A percentile compares a stretch with the other conserved stretches of the same genome.
phyloP scores from a whole-genome alignment of 331 rosid species.

The Stylosanthes scabra region DNA sequence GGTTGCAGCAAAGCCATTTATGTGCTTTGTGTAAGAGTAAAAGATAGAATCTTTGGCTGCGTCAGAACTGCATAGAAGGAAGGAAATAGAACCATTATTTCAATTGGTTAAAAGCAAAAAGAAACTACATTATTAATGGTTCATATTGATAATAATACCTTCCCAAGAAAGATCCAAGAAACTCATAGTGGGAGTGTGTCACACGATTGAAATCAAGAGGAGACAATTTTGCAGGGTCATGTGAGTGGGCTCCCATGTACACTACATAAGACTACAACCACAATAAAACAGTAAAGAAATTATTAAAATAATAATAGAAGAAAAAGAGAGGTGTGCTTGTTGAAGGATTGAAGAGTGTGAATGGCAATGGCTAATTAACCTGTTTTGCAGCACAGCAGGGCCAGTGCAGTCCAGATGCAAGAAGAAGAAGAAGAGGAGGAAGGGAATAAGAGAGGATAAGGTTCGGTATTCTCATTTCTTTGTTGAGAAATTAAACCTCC shows the following conservation, averaged over 20 bases:
- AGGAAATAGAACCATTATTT: background rate
- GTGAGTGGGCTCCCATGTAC: conserved; percentile 66
- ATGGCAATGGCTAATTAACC: conserved; percentile 51
- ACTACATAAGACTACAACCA: conserved; percentile 68
- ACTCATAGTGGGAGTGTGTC: conserved; percentile 54
- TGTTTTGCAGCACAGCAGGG: conserved; percentile 60
- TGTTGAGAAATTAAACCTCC: conserved; percentile 5
- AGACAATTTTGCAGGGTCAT: conserved; percentile 41
- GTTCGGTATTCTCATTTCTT: conserved; percentile 43
- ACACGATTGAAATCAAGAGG: conserved; percentile 47
- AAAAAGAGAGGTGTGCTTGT: background rate
- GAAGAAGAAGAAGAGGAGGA: conserved; percentile 23
- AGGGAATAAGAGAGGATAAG: conserved; percentile 43
- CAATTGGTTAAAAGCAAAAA: too few relatives aligned
- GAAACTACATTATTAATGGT: too few relatives aligned
- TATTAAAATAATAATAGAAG: background rate
- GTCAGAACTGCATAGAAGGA: conserved; percentile 44
- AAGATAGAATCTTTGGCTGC: conserved; percentile 61
- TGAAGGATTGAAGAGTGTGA: background rate
- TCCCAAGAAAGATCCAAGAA: conserved; percentile 63
- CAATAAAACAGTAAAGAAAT: background rate
- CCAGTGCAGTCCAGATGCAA: conserved; percentile 41
- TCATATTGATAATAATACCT: conserved; percentile 41
- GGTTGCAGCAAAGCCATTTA: conserved; percentile 78
- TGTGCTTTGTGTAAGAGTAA: conserved; percentile 68